Percentiles rank a stretch among this genome's conserved stretches.
These are phyloP conservation scores for Saprolegnia parasitica DNA, from an alignment of 352 stramenopile genomes.

Conservation along the genomic window DNA sequence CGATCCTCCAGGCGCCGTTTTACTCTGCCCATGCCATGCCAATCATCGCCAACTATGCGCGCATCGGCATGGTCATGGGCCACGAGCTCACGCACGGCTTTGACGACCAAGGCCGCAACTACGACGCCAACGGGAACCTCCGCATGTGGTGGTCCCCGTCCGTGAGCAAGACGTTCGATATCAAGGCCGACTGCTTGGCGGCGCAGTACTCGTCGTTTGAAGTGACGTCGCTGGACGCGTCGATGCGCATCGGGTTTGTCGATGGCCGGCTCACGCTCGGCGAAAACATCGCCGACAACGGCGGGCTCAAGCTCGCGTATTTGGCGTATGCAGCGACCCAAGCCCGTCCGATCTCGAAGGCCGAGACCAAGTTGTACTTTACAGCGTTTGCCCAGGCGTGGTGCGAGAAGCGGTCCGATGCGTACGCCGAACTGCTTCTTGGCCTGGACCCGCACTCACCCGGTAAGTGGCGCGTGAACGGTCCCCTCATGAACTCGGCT, in stretches of 20 bases:
- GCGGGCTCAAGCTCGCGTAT: conserved; percentile 49
- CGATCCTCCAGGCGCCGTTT: conserved; percentile 75
- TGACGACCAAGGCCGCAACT: conserved; percentile 83
- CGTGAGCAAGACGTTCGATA: conserved; percentile 27
- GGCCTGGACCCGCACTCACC: conserved; percentile 29
- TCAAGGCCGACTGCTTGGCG: conserved; percentile 24
- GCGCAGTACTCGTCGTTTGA: conserved; percentile 28
- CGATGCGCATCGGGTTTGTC: conserved; percentile 33
- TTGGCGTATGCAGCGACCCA: conserved; percentile 33
- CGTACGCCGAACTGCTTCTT: conserved; percentile 15
- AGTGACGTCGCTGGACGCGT: conserved; percentile 1
- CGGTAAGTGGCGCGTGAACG: conserved; percentile 30
- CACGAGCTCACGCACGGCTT: conserved; percentile 90
- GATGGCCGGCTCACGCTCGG: conserved; percentile 63
- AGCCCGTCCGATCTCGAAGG: conserved; percentile 21
- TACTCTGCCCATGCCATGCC: conserved; percentile 72
- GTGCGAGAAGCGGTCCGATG: conserved; percentile 29
- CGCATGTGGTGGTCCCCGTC: conserved; percentile 66
- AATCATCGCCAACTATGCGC: conserved; percentile 86
- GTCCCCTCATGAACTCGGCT: conserved; percentile 29
- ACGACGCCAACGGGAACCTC: conserved; percentile 54
- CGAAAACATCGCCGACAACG: conserved; percentile 72
- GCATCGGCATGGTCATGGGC: conserved; percentile 81
- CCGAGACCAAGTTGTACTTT: conserved; percentile 30
- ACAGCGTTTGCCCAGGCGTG: conserved; percentile 31